phyloP scores from a whole-genome alignment of 2,329 filamentous ascomycete genomes.

The Furcasterigmium sp. region DNA sequence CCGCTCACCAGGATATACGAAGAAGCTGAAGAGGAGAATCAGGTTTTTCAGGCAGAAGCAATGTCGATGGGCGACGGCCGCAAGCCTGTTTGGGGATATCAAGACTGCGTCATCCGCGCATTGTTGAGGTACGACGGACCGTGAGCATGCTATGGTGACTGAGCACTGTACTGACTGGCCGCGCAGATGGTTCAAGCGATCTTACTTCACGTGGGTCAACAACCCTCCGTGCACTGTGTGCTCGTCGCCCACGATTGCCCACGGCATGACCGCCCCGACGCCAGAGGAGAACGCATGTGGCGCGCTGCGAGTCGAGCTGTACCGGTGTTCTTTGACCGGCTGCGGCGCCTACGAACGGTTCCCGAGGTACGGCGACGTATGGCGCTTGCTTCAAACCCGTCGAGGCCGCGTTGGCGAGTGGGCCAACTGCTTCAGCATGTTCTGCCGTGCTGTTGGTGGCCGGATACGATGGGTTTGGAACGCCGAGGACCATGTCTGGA shows the following conservation, averaged over 20 bases:
- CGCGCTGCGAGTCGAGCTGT: constrained; percentile 82
- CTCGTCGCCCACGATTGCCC: constrained; percentile 73
- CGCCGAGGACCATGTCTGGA: constrained; percentile 95
- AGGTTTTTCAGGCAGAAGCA: constrained; percentile 82
- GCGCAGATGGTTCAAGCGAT: constrained; percentile 84
- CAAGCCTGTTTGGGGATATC: constrained; percentile 90
- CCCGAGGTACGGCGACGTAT: constrained; percentile 91
- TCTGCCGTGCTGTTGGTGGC: constrained; percentile 86
- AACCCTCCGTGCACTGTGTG: constrained; percentile 85
- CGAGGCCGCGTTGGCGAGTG: constrained; percentile 89
- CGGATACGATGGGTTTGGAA: constrained; percentile 98
- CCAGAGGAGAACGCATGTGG: constrained; percentile 87
- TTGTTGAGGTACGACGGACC: constrained; percentile 66
- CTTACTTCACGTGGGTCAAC: constrained; percentile 96
- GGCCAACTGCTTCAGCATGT: constrained; percentile 98
- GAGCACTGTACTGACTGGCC: too few relatives aligned
- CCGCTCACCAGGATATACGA: constrained; percentile 87
- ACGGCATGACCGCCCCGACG: constrained; percentile 78
- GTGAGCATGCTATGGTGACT: too few relatives aligned
- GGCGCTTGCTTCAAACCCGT: constrained; percentile 81
- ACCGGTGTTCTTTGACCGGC: constrained; percentile 71
- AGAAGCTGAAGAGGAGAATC: constrained; percentile 89
- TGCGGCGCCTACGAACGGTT: constrained; percentile 85
- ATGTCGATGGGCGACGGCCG: constrained; percentile 77
- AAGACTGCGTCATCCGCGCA: constrained; percentile 90